These are phyloP conservation scores for Arthromyces matolae DNA, from an alignment of 768 basidiomycete genomes.

Conservation along the genomic window DNA sequence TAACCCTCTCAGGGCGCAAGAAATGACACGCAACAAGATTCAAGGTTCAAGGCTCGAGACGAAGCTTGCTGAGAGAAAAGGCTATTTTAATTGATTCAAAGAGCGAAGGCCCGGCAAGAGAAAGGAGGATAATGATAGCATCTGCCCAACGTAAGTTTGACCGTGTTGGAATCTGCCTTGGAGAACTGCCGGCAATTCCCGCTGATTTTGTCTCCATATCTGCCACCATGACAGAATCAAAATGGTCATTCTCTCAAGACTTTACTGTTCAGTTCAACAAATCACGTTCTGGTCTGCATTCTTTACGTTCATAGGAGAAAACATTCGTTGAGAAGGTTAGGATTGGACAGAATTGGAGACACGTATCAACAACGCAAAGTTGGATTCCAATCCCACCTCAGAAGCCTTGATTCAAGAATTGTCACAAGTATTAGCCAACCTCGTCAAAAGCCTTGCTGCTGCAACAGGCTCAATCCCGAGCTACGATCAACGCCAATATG, in stretches of 20 bases:
- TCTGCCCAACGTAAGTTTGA: too few relatives aligned
- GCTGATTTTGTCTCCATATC: not conserved
- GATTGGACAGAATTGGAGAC: slow-evolving; percentile 42
- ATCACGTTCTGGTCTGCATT: slow-evolving; percentile 45
- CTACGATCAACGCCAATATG: slow-evolving; percentile 74
- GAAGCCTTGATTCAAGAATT: slow-evolving; percentile 40
- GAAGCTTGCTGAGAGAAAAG: too few relatives aligned
- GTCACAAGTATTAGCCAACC: slow-evolving; percentile 47
- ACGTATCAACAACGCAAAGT: slow-evolving; percentile 41
- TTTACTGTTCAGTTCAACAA: slow-evolving; percentile 52
- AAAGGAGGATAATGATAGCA: too few relatives aligned
- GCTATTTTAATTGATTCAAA: too few relatives aligned
- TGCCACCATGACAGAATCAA: slow-evolving; percentile 25
- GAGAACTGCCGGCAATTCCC: too few relatives aligned
- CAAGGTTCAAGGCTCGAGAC: too few relatives aligned
- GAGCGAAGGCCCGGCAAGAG: too few relatives aligned
- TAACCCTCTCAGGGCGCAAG: too few relatives aligned
- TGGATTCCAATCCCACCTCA: slow-evolving; percentile 20
- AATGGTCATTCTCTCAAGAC: slow-evolving; percentile 45
- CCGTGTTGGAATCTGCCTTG: too few relatives aligned
- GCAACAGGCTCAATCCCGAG: slow-evolving; percentile 62
- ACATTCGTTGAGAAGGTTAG: slow-evolving; percentile 13
- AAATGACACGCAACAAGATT: too few relatives aligned
- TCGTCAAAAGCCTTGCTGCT: slow-evolving; percentile 61
- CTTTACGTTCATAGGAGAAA: slow-evolving; percentile 14